These are phyloP conservation scores for Nitzschia putrida DNA, from an alignment of 108 stramenopile species.

Conservation along the genomic window DNA sequence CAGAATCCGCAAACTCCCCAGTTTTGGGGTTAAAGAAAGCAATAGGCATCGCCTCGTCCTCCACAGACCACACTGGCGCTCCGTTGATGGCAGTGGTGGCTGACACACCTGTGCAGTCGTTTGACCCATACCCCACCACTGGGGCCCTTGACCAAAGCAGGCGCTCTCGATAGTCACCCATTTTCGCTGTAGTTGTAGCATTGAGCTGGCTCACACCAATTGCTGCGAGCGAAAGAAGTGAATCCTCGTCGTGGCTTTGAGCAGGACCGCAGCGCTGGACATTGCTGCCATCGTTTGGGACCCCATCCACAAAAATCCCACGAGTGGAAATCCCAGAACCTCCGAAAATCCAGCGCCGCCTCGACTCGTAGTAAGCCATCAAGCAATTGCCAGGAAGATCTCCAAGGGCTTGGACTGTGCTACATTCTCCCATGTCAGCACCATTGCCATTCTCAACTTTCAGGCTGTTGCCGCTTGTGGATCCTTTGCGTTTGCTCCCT, in stretches of 20 bases:
- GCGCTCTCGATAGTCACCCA: slow-evolving; percentile 82
- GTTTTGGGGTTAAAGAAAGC: slow-evolving; percentile 69
- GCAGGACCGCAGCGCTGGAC: slow-evolving; percentile 53
- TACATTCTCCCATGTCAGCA: not conserved
- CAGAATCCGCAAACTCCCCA: slow-evolving; percentile 71
- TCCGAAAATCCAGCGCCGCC: slow-evolving; percentile 84
- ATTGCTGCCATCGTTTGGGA: slow-evolving; percentile 78
- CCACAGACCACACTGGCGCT: slow-evolving; percentile 70
- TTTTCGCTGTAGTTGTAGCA: slow-evolving; percentile 54
- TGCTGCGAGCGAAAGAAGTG: slow-evolving; percentile 60
- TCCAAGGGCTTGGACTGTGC: slow-evolving; percentile 28
- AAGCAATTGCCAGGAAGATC: slow-evolving; percentile 66
- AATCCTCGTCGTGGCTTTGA: slow-evolving; percentile 42
- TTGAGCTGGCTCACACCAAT: slow-evolving; percentile 69
- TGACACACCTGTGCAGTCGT: slow-evolving; percentile 65
- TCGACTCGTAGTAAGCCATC: slow-evolving; percentile 80
- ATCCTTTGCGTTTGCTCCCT: slow-evolving; percentile 20
- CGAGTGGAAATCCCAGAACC: slow-evolving; percentile 66
- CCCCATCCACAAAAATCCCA: slow-evolving; percentile 72
- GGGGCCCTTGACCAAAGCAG: slow-evolving; percentile 61
- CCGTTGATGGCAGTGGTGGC: slow-evolving; percentile 76
- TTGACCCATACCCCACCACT: slow-evolving; percentile 78
- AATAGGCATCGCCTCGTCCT: slow-evolving; percentile 78
- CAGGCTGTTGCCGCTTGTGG: not conserved
- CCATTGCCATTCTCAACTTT: not conserved